Base-by-base conservation (phyloP, 495 filamentous ascomycete species). In the Pyrenopolyporus hunteri region DNA sequence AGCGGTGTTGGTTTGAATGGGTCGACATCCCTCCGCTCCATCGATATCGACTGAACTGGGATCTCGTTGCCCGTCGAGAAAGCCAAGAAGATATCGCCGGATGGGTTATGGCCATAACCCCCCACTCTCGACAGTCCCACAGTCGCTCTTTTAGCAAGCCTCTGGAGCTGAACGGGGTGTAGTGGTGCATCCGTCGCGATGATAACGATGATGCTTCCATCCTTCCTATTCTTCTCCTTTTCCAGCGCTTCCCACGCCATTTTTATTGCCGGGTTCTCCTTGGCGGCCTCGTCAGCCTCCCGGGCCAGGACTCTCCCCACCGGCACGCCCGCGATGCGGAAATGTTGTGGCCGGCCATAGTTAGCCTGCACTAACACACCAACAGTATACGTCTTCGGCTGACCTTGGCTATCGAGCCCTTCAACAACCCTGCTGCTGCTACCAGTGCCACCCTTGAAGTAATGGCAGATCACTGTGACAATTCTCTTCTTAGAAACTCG, bases 161-260 rank as follows among this genome's bases (percentile, higher is more conserved):
- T 76, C 60, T 83, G 77, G 17, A 82, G 72, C 58, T 83, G 80
- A 2, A 37, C 48, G 31, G 68, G 68, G 39, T 78, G 73, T 13
- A 84, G 65, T 7, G 81, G 81, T 19, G 79, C 80, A 61, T 82
- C 77, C 2, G 82, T 84, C 5, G 75, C 76, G 32, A 84, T 40
- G 28, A 83, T 67, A 35, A 83, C 72, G 54, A 84, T 80, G 53
- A 84, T 83, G 50, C 75, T 79, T n/a, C 81, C 82, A 42, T 83
- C 82, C 51, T 81, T 82, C 16, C 58, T 51, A 17, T 73, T 67
- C 63, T 74, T 76, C 59, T 70, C 66, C 25, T 60, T 63, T 37
- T 69, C 37, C 22, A 70, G 53, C 17, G 50, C 56, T 7, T 67
- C 48, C 28, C 36, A 36, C 4, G 52, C 58, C 59, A 63, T 56